phyloP scores from a whole-genome alignment of 2,329 filamentous ascomycete genomes.

The Monilinia laxa region DNA sequence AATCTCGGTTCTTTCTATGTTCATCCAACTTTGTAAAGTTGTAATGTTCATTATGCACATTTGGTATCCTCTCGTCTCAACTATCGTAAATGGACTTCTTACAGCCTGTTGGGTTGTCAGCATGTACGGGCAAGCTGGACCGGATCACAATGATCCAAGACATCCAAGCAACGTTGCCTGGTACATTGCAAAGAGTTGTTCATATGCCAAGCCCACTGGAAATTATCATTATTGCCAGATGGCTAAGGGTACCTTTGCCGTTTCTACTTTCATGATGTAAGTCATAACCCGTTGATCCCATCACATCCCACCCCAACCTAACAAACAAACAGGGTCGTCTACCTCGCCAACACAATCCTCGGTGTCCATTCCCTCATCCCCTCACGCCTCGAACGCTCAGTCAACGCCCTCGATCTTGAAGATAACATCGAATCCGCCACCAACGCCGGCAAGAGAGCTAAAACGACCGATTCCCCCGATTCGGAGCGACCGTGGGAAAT shows the following conservation, averaged over 20 bases:
- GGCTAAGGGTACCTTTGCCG: conserved; percentile 66
- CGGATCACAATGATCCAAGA: conserved; percentile 66
- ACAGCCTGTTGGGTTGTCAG: conserved; percentile 63
- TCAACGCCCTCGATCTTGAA: conserved; percentile 56
- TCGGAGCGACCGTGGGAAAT: conserved; percentile 57
- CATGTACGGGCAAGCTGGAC: conserved; percentile 69
- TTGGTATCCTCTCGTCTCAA: conserved; percentile 65
- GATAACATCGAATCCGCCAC: conserved; percentile 35
- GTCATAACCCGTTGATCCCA: conserved; percentile 39
- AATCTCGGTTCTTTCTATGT: conserved; percentile 73
- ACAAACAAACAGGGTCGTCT: conserved; percentile 52
- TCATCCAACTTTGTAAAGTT: conserved; percentile 70
- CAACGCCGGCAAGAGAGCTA: conserved; percentile 21
- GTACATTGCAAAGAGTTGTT: conserved; percentile 73
- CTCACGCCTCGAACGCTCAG: conserved; percentile 42
- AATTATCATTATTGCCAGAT: conserved; percentile 62
- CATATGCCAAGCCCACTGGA: conserved; percentile 53
- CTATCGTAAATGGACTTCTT: conserved; percentile 57
- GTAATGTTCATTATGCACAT: conserved; percentile 69
- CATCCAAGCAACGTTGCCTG: conserved; percentile 65
- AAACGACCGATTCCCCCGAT: conserved; percentile 41
- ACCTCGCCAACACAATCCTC: conserved; percentile 58
- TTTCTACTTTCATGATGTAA: conserved; percentile 67
- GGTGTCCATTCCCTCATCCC: conserved; percentile 55
- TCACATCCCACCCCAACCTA: not conserved